A percentile compares a stretch with the other conserved stretches of the same genome.
Conservation (phyloP, 2,329 filamentous ascomycete genomes). For the Claviceps sp. region DNA sequence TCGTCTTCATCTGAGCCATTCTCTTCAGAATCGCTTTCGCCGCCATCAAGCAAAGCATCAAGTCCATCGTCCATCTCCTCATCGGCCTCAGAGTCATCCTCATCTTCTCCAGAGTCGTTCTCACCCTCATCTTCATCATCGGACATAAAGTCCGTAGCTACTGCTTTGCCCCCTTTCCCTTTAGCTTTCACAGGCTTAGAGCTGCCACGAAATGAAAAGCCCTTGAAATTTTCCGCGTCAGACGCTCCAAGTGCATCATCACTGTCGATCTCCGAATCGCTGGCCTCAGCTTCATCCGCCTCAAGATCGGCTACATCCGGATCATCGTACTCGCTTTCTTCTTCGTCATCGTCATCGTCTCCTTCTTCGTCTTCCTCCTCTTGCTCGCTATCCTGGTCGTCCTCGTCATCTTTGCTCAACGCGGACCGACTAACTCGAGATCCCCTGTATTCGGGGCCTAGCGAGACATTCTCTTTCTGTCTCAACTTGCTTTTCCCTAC, state of each 20-base stretch:
- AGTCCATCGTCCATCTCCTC: conserved; percentile 26
- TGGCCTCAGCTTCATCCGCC: conserved; percentile 33
- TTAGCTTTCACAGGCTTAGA: conserved; percentile 31
- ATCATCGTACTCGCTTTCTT: conserved; percentile 41
- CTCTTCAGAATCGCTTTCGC: conserved; percentile 20
- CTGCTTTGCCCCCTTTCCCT: conserved; percentile 27
- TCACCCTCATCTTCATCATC: conserved; percentile 26
- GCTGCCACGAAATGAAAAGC: conserved; percentile 52
- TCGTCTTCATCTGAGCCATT: conserved; percentile 21
- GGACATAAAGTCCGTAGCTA: conserved; percentile 45
- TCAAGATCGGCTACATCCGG: conserved; percentile 42
- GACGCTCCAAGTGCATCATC: conserved; percentile 67
- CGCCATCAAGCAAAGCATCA: conserved; percentile 20
- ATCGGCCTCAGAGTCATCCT: conserved; percentile 22
- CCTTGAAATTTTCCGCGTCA: conserved; percentile 70
- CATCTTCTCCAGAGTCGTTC: conserved; percentile 21
- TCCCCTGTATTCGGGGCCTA: conserved; percentile 74
- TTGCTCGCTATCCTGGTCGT: conserved; percentile 12
- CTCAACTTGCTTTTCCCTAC: conserved; percentile 79
- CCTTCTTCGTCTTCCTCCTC: conserved; percentile 24
- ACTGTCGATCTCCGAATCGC: conserved; percentile 50
- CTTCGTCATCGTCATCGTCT: conserved; percentile 30
- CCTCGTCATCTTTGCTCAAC: conserved; percentile 41
- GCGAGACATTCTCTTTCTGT: conserved; percentile 50
- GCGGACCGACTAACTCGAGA: conserved; percentile 58